Evolutionary conservation across 148 eudicot species (phyloP), one percentile per base, ranked within the genome.

Genomic region (Diospyros kaki): DNA sequence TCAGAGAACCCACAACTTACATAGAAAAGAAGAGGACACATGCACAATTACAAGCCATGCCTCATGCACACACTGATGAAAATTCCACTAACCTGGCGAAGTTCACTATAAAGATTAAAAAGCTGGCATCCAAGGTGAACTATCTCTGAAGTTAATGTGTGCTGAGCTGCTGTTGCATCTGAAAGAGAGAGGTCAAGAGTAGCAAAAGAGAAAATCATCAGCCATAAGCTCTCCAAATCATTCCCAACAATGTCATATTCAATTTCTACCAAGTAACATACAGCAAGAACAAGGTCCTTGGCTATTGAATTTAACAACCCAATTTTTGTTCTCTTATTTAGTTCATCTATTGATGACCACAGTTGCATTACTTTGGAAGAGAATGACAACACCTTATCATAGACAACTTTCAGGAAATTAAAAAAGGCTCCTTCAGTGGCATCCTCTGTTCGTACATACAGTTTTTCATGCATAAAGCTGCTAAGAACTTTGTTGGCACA

Each of bases 231-330:
- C 74, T 82, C 94, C 75, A 96, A 79, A 69, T 89, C 94, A 85
- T 89, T 86, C 58, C 91, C 93, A 78, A 93, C 75, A 81, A 93
- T 91, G 75, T 89, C 91, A 74, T 91, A 93, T 78, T 91, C 99
- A 73, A 91, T 84, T 82, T 91, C 89, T 82, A 96, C 64, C 74
- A 96, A 81, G 74, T 79, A 80, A 64, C 77, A 70, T 10, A 91
- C 75, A 44, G 82, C 72, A 73, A 79, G 71, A 84, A 87, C 77
- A 67, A 89, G 81, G 85, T 95, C 97, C 66, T 81, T 87, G 46
- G 88, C 85, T 58, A 82, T 64, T 56, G 78, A 76, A 59, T 75
- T 73, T 45, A 87, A 63, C 43, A 64, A 43, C 52, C 83, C 86
- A 61, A 46, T 73, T 28, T 77, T 75, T 13, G 53, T 76, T 48